These are phyloP conservation scores for Effrenium voratum DNA, from an alignment of 73 alveolate species.

Conservation along the genomic window DNA sequence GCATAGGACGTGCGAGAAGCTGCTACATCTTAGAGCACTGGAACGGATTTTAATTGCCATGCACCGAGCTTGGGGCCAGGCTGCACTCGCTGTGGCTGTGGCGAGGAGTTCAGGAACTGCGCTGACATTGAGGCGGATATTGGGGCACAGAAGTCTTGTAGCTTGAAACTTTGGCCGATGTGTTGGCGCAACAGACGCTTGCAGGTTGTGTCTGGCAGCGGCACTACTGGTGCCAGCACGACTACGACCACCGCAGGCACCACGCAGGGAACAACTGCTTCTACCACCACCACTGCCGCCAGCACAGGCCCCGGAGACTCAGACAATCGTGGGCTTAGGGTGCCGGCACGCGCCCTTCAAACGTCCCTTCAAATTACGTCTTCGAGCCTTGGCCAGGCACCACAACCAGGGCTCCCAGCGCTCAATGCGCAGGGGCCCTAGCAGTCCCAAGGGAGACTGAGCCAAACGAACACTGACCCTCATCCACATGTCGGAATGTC, in stretches of 20 bases:
- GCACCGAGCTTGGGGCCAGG: neutral
- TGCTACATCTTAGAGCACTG: neutral
- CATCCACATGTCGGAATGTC: too few species aligned
- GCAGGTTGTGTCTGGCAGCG: conserved; percentile 36
- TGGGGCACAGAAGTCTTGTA: neutral
- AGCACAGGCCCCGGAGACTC: too few species aligned
- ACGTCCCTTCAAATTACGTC: too few species aligned
- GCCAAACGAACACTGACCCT: too few species aligned
- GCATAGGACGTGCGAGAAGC: neutral
- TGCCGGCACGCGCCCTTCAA: too few species aligned
- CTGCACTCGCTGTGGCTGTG: conserved; percentile 75
- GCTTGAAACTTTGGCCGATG: neutral
- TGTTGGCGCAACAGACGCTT: neutral
- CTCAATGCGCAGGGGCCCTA: too few species aligned
- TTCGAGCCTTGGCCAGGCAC: too few species aligned
- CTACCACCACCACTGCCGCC: neutral
- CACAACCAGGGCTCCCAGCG: too few species aligned
- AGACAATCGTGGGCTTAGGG: too few species aligned
- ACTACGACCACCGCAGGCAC: conserved; percentile 3
- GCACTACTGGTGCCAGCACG: conserved; percentile 44
- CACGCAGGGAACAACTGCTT: neutral
- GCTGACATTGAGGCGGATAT: conserved; percentile 27
- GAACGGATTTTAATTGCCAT: too few species aligned
- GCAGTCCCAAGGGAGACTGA: too few species aligned
- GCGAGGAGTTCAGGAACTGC: conserved; percentile 92